These are phyloP conservation scores for Parietaria judaica DNA, from an alignment of 306 rosid genomes.

Conservation along the genomic window DNA sequence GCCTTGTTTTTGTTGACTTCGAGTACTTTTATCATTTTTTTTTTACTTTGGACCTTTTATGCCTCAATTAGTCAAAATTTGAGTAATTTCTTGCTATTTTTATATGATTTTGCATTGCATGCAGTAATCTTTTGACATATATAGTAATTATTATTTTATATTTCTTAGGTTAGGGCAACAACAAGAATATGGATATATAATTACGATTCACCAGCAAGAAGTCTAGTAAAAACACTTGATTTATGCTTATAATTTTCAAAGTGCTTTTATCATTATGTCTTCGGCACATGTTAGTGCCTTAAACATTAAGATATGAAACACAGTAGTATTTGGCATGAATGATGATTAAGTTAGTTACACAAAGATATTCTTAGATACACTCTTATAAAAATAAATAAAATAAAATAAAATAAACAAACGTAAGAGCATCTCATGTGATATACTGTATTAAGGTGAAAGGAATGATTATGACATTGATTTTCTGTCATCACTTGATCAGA, in stretches of 20 bases:
- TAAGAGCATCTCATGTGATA: neutral
- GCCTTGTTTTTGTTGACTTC: too few relatives aligned
- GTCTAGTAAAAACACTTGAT: neutral
- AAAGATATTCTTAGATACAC: neutral
- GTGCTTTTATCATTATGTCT: slow-evolving; percentile 6
- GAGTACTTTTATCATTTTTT: too few relatives aligned
- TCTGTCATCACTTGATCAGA: slow-evolving; percentile 11
- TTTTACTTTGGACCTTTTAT: too few relatives aligned
- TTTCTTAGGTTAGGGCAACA: too few relatives aligned
- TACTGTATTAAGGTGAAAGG: neutral
- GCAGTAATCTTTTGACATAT: too few relatives aligned
- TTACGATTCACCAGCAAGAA: neutral
- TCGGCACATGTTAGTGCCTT: slow-evolving; percentile 5
- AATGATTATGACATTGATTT: slow-evolving; percentile 27
- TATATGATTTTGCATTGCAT: too few relatives aligned
- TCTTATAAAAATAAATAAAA: too few relatives aligned
- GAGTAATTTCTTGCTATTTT: too few relatives aligned
- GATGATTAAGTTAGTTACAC: neutral
- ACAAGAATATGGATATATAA: too few relatives aligned
- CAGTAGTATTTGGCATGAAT: neutral
- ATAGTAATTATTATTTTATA: too few relatives aligned
- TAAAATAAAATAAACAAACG: neutral
- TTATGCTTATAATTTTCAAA: neutral
- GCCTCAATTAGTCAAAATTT: too few relatives aligned
- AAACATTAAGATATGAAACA: neutral